A percentile compares a stretch with the other conserved stretches of the same genome.
phyloP scores from a whole-genome alignment of 1,284 basidiomycete genomes.

The Trichosporon inkin region DNA sequence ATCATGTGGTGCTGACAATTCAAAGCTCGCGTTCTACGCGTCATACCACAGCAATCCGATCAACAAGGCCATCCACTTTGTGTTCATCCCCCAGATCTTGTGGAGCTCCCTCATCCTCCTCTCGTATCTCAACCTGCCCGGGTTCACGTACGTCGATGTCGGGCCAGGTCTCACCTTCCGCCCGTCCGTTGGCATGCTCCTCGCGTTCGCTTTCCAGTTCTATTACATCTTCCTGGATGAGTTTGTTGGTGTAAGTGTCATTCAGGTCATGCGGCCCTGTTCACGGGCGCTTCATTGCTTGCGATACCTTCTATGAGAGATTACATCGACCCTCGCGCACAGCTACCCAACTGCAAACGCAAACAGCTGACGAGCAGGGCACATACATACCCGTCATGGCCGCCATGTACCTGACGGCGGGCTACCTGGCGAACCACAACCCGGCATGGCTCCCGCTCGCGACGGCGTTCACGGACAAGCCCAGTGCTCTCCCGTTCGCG shows the following conservation, averaged over 20 bases:
- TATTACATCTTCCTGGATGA: constrained; percentile 78
- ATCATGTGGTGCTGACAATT: not conserved
- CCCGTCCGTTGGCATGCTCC: constrained; percentile 61
- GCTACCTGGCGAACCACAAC: constrained; percentile 54
- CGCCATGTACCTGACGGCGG: constrained; percentile 42
- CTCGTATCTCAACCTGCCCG: constrained; percentile 57
- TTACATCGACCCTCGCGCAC: not conserved
- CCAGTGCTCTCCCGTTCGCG: constrained; percentile 51
- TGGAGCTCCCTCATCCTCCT: constrained; percentile 65
- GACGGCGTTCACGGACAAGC: constrained; percentile 11
- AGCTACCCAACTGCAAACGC: not conserved
- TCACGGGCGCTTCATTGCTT: too few species aligned
- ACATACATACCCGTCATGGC: constrained; percentile 37
- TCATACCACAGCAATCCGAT: constrained; percentile 76
- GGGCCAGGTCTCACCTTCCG: constrained; percentile 63
- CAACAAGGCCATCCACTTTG: constrained; percentile 74
- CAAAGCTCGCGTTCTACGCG: constrained; percentile 77
- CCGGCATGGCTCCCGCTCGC: constrained; percentile 54
- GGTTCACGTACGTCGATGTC: constrained; percentile 58
- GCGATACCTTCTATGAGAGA: not conserved
- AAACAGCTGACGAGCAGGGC: constrained; percentile 19
- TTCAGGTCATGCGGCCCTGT: not conserved
- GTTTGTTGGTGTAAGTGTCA: constrained; percentile 65
- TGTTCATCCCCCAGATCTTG: constrained; percentile 73
- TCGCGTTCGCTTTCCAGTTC: constrained; percentile 58